These are phyloP conservation scores for Chlorella sorokiniana DNA, from an alignment of 139 green algal species.

Conservation along the genomic window DNA sequence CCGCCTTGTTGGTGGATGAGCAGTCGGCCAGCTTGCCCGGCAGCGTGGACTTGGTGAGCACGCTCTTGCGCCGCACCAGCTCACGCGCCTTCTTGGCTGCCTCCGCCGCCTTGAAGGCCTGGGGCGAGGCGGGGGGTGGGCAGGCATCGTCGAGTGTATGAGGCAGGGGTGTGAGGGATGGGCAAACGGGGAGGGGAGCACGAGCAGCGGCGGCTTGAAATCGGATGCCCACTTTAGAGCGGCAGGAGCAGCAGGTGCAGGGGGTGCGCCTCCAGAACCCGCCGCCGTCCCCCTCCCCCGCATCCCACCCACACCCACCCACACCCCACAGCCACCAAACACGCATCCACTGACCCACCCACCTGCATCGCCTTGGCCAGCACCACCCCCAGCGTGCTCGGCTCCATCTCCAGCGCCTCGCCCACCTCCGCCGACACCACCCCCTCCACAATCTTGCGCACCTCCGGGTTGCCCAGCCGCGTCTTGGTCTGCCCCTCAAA, in stretches of 20 bases:
- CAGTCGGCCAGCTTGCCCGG: conserved; percentile 98
- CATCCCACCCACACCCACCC: no score
- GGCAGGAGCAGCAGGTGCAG: not conserved
- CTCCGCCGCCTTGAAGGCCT: conserved; percentile 80
- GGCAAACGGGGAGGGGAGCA: no score
- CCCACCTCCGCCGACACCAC: conserved; percentile 55
- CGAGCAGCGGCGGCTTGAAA: no score
- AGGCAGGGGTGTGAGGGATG: no score
- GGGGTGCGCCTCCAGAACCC: no score
- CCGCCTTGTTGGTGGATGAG: conserved; percentile 53
- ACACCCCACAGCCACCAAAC: not conserved
- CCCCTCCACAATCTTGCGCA: conserved; percentile 80
- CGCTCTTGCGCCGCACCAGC: conserved; percentile 92
- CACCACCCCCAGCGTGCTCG: conserved; percentile 48
- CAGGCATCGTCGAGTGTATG: not conserved
- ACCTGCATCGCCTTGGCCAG: conserved; percentile 70
- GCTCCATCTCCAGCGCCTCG: conserved; percentile 68
- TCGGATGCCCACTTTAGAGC: no score
- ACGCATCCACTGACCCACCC: no score
- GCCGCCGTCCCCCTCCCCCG: not conserved
- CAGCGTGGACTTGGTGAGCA: conserved; percentile 86
- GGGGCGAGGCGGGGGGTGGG: not conserved
- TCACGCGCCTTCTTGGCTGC: conserved; percentile 93
- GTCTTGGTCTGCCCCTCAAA: conserved; percentile 99
- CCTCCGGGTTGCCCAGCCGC: conserved; percentile 93